Percentiles rank a stretch among this genome's conserved stretches.
Evolutionary conservation across 768 basidiomycete species (phyloP).

Genomic region (Podaxis pistillaris): DNA sequence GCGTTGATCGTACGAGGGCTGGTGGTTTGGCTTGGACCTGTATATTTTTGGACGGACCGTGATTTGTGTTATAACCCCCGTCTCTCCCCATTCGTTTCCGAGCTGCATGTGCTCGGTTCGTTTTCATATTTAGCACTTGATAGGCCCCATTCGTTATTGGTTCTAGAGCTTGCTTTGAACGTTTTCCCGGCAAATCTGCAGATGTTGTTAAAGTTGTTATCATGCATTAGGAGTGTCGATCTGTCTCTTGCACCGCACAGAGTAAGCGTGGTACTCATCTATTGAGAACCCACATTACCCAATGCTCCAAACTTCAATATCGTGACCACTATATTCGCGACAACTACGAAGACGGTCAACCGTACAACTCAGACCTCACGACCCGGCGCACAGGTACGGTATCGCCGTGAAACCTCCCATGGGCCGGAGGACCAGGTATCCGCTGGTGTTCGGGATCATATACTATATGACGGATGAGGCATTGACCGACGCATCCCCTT

Average conservation of each 20-base stretch:
- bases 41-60: conserved; percentile 12
- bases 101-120: not conserved
- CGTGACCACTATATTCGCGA: too few species aligned
- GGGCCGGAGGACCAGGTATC: too few species aligned
- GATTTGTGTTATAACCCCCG: not conserved
- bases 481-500: too few species aligned
- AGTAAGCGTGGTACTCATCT: not conserved
- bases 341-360: too few species aligned
- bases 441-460: too few species aligned
- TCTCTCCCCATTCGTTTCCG: not conserved
- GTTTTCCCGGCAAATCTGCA: not conserved
- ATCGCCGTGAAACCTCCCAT: too few species aligned
- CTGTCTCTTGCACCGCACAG: not conserved
- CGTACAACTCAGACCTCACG: too few species aligned
- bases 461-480: too few species aligned
- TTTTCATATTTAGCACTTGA: not conserved
- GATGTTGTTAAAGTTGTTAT: not conserved
- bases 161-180: not conserved
- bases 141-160: not conserved
- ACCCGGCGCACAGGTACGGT: too few species aligned
- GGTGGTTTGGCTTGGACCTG: conserved; percentile 6
- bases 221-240: not conserved
- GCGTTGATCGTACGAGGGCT: not conserved
- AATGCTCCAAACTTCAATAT: not conserved
- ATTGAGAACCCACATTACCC: not conserved